These are phyloP conservation scores for Candida tetrigidarum DNA, from an alignment of 1,139 yeast species.

Conservation along the genomic window DNA sequence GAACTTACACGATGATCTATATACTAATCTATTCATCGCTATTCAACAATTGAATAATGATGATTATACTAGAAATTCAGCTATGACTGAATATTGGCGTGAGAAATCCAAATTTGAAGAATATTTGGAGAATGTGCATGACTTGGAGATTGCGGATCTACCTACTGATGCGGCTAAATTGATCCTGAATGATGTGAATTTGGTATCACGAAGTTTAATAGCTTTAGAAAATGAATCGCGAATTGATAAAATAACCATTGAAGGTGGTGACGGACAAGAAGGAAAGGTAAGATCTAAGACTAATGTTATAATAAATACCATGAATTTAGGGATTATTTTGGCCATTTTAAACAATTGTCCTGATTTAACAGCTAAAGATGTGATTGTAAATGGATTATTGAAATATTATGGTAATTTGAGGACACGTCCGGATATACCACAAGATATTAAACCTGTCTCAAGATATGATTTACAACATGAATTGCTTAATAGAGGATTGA, in stretches of 20 bases:
- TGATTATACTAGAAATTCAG: conserved; percentile 22
- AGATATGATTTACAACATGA: conserved; percentile 15
- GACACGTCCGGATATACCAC: conserved; percentile 7
- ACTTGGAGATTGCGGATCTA: conserved; percentile 18
- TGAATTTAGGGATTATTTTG: conserved; percentile 47
- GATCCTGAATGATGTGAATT: conserved; percentile 16
- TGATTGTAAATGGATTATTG: conserved; percentile 33
- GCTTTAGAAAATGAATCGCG: conserved; percentile 10
- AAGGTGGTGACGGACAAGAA: conserved; percentile 44
- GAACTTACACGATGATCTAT: conserved; percentile 27
- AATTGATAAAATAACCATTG: conserved; percentile 18
- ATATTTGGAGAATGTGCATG: conserved; percentile 11
- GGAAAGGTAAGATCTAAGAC: conserved; percentile 22
- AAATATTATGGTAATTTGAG: conserved; percentile 26
- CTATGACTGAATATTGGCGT: conserved; percentile 16
- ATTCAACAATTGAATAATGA: conserved; percentile 30
- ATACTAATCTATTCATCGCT: conserved; percentile 33
- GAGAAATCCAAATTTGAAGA: conserved; percentile 2
- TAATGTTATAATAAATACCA: conserved; percentile 11
- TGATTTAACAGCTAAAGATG: conserved; percentile 40
- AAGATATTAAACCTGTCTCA: conserved; percentile 3
- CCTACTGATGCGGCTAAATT: conserved; percentile 22
- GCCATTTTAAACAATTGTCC: conserved; percentile 42
- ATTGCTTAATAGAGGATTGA: conserved; percentile 13
- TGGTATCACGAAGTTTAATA: conserved; percentile 11